A percentile compares a stretch with the other conserved stretches of the same genome.
phyloP scores from a whole-genome alignment of 345 rosid species.

The Raphanus raphanistrum region DNA sequence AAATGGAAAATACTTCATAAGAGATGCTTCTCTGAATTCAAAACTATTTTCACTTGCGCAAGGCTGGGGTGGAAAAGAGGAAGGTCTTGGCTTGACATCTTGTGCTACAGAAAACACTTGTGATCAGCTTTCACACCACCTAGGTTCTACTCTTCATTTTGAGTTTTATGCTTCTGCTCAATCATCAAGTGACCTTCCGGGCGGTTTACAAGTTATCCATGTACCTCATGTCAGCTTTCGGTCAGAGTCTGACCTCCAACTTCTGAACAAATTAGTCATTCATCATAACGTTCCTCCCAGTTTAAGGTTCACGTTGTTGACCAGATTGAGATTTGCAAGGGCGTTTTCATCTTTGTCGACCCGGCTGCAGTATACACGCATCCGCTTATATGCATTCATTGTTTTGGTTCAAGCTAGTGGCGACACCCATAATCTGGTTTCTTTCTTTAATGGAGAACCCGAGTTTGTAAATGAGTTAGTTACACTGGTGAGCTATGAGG shows the following conservation, averaged over 20 bases:
- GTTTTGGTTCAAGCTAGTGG: constrained; percentile 88
- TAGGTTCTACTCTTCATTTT: constrained; percentile 93
- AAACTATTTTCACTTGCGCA: constrained; percentile 90
- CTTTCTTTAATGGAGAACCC: constrained; percentile 90
- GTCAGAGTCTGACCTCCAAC: constrained; percentile 75
- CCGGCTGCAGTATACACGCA: constrained; percentile 86
- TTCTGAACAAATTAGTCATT: constrained; percentile 65
- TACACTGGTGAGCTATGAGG: constrained; percentile 75
- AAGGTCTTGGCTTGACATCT: constrained; percentile 87
- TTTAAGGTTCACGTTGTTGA: constrained; percentile 79
- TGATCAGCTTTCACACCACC: constrained; percentile 68
- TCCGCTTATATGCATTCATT: constrained; percentile 87
- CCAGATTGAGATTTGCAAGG: constrained; percentile 88
- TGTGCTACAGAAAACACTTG: constrained; percentile 65
- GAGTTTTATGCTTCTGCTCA: constrained; percentile 77
- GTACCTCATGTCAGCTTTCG: constrained; percentile 48
- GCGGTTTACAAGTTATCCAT: constrained; percentile 80
- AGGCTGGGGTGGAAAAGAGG: constrained; percentile 99
- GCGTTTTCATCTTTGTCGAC: constrained; percentile 76
- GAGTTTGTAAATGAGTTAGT: constrained; percentile 90
- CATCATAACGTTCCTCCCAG: constrained; percentile 73
- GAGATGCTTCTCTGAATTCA: constrained; percentile 74
- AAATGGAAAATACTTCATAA: constrained; percentile 72
- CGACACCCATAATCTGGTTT: constrained; percentile 71
- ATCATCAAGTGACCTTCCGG: constrained; percentile 45